Percentiles rank a stretch among this genome's conserved stretches.
Evolutionary conservation across 2,329 filamentous ascomycete species (phyloP).

Genomic region (Lachnellula arida): DNA sequence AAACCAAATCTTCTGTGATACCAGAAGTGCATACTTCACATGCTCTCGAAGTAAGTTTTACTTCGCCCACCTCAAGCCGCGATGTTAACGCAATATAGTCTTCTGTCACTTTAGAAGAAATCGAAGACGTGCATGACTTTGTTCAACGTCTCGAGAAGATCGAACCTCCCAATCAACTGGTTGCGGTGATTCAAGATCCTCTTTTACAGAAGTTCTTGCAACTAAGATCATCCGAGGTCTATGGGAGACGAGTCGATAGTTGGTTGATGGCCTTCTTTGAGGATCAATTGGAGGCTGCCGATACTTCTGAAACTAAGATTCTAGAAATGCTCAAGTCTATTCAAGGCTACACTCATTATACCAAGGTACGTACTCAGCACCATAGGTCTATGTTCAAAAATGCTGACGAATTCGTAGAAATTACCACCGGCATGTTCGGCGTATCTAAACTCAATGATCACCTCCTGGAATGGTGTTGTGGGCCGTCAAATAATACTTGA

Average conservation of each 20-base stretch:
- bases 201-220: slow-evolving; percentile 73
- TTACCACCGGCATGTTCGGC: slow-evolving; percentile 37
- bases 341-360: slow-evolving; percentile 50
- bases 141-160: slow-evolving; percentile 71
- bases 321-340: slow-evolving; percentile 52
- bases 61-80: background rate
- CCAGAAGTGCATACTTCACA: slow-evolving; percentile 71
- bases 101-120: slow-evolving; percentile 69
- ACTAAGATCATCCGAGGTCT: slow-evolving; percentile 52
- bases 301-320: slow-evolving; percentile 44
- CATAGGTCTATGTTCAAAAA: background rate
- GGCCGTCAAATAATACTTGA: slow-evolving; percentile 51
- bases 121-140: slow-evolving; percentile 66
- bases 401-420: slow-evolving; percentile 24
- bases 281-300: slow-evolving; percentile 48
- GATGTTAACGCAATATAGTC: slow-evolving; percentile 35
- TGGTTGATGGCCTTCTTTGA: slow-evolving; percentile 55
- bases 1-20: slow-evolving; percentile 48
- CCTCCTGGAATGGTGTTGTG: slow-evolving; percentile 57
- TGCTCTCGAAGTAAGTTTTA: slow-evolving; percentile 54
- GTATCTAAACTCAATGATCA: slow-evolving; percentile 50
- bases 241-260: slow-evolving; percentile 48
- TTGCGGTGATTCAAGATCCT: slow-evolving; percentile 70
- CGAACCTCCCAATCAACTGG: slow-evolving; percentile 75
- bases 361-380: slow-evolving; percentile 43